These are phyloP conservation scores for Artemisia annua DNA, from an alignment of 129 eudicot genomes.

Conservation along the genomic window DNA sequence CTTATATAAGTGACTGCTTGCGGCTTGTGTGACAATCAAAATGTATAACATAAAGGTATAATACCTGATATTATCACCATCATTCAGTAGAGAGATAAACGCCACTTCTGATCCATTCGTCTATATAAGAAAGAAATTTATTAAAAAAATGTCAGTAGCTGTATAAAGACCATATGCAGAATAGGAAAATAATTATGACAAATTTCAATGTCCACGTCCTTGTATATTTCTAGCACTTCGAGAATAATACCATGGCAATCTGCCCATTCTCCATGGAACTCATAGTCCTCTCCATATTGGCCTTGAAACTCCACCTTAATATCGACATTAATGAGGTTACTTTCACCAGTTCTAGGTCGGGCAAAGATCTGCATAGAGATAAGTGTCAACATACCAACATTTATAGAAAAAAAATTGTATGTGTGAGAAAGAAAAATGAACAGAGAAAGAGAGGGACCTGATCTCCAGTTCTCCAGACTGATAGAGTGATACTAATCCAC, in stretches of 20 bases:
- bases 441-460: conserved; percentile 49
- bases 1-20: not conserved
- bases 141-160: conserved; percentile 2
- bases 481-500: conserved; percentile 62
- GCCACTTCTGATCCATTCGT: conserved; percentile 76
- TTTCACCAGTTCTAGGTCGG: conserved; percentile 65
- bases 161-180: not conserved
- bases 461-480: conserved; percentile 83
- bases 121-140: conserved; percentile 33
- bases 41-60: not conserved
- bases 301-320: conserved; percentile 83
- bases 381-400: conserved; percentile 18
- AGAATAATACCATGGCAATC: conserved; percentile 60
- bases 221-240: conserved; percentile 10
- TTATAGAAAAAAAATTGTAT: not conserved
- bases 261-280: conserved; percentile 64
- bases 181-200: not conserved
- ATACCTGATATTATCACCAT: conserved; percentile 63
- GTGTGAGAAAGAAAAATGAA: conserved; percentile 17
- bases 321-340: conserved; percentile 57
- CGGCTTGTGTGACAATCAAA: not conserved
- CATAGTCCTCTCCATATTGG: conserved; percentile 72
- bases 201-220: not conserved
- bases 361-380: conserved; percentile 67
- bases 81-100: conserved; percentile 56